Evolutionary conservation across 495 filamentous ascomycete genomes (phyloP).

Genomic region (Patellaria atrata): DNA sequence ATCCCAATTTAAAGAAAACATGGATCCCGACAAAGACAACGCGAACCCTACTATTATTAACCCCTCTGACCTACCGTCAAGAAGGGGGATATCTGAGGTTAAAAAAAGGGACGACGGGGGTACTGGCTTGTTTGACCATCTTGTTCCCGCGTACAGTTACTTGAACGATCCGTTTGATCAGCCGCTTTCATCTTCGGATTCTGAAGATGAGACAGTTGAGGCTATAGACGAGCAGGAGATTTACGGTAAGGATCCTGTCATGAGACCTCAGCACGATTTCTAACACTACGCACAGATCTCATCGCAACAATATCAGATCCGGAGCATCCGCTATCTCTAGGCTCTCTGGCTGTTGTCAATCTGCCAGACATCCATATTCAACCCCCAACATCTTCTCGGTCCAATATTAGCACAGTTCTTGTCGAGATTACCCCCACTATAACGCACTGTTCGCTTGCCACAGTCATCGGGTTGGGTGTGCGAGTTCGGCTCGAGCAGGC

Average conservation of each 20-base stretch:
- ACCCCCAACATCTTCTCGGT: constrained; percentile 33
- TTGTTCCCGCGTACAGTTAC: constrained; percentile 34
- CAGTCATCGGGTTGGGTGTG: constrained; percentile 89
- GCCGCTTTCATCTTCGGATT: constrained; percentile 33
- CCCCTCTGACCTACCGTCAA: constrained; percentile 78
- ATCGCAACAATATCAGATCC: constrained; percentile 90
- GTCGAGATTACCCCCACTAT: constrained; percentile 90
- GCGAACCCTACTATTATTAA: constrained; percentile 90
- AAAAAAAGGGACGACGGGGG: constrained; percentile 31
- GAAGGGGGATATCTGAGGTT: constrained; percentile 36
- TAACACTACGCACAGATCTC: constrained; percentile 45
- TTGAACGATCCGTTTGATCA: constrained; percentile 38
- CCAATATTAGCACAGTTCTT: constrained; percentile 39
- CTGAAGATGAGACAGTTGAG: constrained; percentile 52
- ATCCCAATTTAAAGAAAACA: too few relatives aligned
- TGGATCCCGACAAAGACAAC: constrained; percentile 55
- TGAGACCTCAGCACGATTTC: background rate
- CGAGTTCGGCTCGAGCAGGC: constrained; percentile 80
- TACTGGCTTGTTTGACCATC: constrained; percentile 31
- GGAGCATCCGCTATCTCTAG: constrained; percentile 87
- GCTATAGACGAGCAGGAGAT: constrained; percentile 94
- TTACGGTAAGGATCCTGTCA: constrained; percentile 47
- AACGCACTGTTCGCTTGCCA: constrained; percentile 90
- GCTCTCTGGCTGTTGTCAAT: constrained; percentile 82
- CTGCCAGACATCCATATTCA: constrained; percentile 77